phyloP scores from a whole-genome alignment of 1,284 basidiomycete genomes.

The Chiua sp. region DNA sequence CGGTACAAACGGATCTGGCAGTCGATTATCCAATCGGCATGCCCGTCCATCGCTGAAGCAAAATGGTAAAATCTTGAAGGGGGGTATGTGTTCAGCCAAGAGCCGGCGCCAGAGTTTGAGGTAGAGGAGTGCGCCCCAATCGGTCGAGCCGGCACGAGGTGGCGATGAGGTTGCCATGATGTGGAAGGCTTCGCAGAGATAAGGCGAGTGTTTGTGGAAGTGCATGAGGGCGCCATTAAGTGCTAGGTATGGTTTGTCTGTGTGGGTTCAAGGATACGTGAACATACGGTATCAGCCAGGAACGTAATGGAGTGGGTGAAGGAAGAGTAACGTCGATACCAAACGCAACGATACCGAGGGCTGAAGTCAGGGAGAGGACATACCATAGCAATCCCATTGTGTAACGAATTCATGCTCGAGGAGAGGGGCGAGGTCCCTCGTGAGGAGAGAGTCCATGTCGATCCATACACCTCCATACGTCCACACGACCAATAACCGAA shows the following conservation, averaged over 20 bases:
- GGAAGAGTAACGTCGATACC: no score
- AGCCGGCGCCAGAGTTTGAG: conserved; percentile 89
- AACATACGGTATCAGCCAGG: background rate
- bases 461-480: conserved; percentile 92
- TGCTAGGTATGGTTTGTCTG: conserved; percentile 87
- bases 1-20: conserved; percentile 86
- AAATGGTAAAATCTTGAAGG: conserved; percentile 91
- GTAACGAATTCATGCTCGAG: conserved; percentile 94
- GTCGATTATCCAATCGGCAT: conserved; percentile 86
- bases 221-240: conserved; percentile 95
- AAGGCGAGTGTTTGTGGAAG: conserved; percentile 88
- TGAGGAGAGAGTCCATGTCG: conserved; percentile 94
- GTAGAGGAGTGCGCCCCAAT: conserved; percentile 93
- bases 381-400: conserved; percentile 97
- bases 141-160: conserved; percentile 80
- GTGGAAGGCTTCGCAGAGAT: conserved; percentile 94
- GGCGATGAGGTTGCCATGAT: conserved; percentile 78
- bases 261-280: background rate
- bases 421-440: conserved; percentile 82
- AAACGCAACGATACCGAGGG: background rate
- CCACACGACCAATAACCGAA: conserved; percentile 86
- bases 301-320: no score
- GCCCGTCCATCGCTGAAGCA: conserved; percentile 92
- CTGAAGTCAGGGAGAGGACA: conserved; percentile 29
- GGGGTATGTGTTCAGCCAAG: conserved; percentile 69